These are phyloP conservation scores for Hypoxylon perforatum DNA, from an alignment of 495 filamentous ascomycete species.

Conservation along the genomic window DNA sequence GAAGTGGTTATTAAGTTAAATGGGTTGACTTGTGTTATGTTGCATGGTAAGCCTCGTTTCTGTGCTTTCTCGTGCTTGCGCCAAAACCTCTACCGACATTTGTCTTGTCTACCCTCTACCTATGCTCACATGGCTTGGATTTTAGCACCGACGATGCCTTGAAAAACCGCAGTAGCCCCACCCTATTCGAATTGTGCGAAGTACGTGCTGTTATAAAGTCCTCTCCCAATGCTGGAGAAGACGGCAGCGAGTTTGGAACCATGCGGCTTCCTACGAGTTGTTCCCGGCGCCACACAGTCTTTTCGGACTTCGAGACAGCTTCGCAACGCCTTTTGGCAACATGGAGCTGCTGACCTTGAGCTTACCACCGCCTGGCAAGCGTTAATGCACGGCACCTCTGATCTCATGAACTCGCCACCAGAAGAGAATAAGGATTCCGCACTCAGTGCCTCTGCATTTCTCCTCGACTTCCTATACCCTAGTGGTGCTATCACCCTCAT, in stretches of 20 bases:
- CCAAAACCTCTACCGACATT: neutral
- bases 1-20: neutral
- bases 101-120: neutral
- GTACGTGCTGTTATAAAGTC: neutral
- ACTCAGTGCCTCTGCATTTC: conserved; percentile 53
- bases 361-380: conserved; percentile 60
- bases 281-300: conserved; percentile 66
- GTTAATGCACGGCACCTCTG: conserved; percentile 46
- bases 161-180: neutral
- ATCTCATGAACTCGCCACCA: conserved; percentile 14
- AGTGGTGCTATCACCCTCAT: conserved; percentile 61
- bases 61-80: neutral
- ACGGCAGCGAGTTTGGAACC: conserved; percentile 80
- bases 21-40: neutral
- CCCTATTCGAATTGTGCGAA: conserved; percentile 12
- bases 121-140: neutral
- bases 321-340: conserved; percentile 73
- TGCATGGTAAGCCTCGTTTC: conserved; percentile 9
- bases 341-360: conserved; percentile 69
- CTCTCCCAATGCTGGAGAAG: conserved; percentile 81
- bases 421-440: conserved; percentile 36
- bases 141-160: conserved; percentile 22
- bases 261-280: conserved; percentile 73
- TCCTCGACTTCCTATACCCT: conserved; percentile 75
- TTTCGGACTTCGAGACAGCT: conserved; percentile 68